Base-by-base conservation (phyloP, 1,284 basidiomycete genomes). In the Ustilago crameri region DNA sequence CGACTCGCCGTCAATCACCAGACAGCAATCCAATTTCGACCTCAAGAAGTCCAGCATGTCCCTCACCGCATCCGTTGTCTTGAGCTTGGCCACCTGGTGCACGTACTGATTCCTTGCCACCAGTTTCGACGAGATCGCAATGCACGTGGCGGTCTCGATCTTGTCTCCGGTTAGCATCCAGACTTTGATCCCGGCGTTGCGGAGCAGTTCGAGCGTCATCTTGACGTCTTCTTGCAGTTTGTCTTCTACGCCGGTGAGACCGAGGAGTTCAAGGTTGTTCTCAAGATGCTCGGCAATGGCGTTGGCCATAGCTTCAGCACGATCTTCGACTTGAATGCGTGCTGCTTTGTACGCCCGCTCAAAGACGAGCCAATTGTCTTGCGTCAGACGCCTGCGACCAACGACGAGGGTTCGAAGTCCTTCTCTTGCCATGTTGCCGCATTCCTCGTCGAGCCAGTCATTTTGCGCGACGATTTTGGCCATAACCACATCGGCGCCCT, bases 111-210 rank as follows among this genome's bases (percentile, higher is more conserved):
- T 94, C 74, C 96, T 87, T 17, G 93, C 91, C 0, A 98, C 95
- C 23, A 98, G 87, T 83, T 98, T 98, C 27, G 93, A 96, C 35
- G 93, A 97, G 67, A 98, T 94, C 1, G 95, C 95, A 77, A 99
- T 98, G 84, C 95, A 97, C 30, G 95, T 92, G 8, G 96, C 96
- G 3, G 96, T 99, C 86, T 99, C 96, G 66, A 98, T 94, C 86
- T 98, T 98, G 85, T 98, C 96, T 0, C 96, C 96, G 0, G 96
- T 99, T 77, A 98, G 86, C 96, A 99, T 98, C 96, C 96, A 99
- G 56, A 99, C 97, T 86, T 93, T 97, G 85, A 99, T 90, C 2
- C 95, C 95, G 0, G 95, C 96, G 82, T 98, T 98, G 67, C 95
- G 87, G 71, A 99, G 84, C 47, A 98, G 83, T 85, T 98, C 96